Evolutionary conservation across 768 basidiomycete species (phyloP).

Genomic region (Gloeophyllum trabeum): DNA sequence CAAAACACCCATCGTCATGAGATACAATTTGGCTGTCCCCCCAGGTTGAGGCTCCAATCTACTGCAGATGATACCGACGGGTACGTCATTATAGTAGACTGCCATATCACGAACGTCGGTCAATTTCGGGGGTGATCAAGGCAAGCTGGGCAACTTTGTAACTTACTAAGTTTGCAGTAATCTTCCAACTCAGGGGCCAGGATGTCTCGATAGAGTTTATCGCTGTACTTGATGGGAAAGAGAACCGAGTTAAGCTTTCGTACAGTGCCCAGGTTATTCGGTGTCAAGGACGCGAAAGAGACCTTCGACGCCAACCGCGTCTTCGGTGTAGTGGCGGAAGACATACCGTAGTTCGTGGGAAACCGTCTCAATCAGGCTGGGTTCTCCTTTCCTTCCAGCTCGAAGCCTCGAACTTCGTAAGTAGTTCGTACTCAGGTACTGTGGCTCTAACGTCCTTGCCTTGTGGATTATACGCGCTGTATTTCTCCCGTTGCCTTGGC

Average conservation of each 20-base stretch:
- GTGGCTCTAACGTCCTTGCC: too few species aligned
- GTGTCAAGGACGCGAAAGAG: constrained; percentile 63
- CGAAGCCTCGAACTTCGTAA: background rate
- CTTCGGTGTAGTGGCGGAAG: background rate
- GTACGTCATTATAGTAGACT: constrained; percentile 93
- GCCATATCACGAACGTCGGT: background rate
- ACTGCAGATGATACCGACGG: constrained; percentile 83
- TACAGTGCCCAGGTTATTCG: constrained; percentile 65
- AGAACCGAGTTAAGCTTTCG: constrained; percentile 66
- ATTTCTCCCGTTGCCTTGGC: too few species aligned
- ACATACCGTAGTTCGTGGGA: background rate
- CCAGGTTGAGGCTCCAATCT: constrained; percentile 62
- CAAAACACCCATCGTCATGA: constrained; percentile 89
- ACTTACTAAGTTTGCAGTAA: constrained; percentile 81
- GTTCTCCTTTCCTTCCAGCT: too few species aligned
- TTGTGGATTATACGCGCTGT: too few species aligned
- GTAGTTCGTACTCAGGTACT: too few species aligned
- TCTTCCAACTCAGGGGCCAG: constrained; percentile 68
- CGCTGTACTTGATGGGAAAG: constrained; percentile 84
- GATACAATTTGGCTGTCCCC: constrained; percentile 44
- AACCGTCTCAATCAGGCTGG: too few species aligned
- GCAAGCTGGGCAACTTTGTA: constrained; percentile 6
- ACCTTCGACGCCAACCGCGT: constrained; percentile 25
- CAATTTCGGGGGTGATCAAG: constrained; percentile 1
- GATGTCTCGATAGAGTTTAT: constrained; percentile 80